A percentile compares a stretch with the other conserved stretches of the same genome.
Evolutionary conservation across 805 yeast genomes (phyloP).

Genomic region (baker's yeast (Saccharomyces cerevisiae)): DNA sequence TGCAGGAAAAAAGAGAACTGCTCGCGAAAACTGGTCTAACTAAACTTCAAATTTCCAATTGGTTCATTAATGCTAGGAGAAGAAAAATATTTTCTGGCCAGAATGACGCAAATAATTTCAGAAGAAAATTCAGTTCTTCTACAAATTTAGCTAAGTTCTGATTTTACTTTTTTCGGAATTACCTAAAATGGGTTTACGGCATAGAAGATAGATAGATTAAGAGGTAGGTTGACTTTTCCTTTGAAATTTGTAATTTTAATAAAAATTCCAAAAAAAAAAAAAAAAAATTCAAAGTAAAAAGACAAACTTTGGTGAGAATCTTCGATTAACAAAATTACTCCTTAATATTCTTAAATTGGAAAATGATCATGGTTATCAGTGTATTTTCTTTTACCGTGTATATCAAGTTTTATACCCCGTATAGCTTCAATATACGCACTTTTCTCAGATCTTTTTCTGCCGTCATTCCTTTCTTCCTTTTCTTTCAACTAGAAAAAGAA

Average conservation of each 20-base stretch:
- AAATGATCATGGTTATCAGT: neutral
- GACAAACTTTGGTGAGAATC: neutral
- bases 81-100: conserved; percentile 45
- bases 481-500: neutral
- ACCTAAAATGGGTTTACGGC: neutral
- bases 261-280: neutral
- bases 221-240: neutral
- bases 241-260: neutral
- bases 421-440: neutral
- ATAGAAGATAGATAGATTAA: neutral
- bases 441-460: neutral
- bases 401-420: neutral
- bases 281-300: neutral
- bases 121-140: neutral
- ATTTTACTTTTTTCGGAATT: neutral
- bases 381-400: neutral
- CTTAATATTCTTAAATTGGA: neutral
- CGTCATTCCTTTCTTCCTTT: neutral
- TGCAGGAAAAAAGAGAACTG: conserved; percentile 63
- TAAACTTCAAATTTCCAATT: conserved; percentile 71
- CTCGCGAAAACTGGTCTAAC: conserved; percentile 68
- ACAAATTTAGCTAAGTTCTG: neutral
- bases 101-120: conserved; percentile 10
- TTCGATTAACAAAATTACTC: neutral
- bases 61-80: conserved; percentile 85